Evolutionary conservation across 1,284 basidiomycete species (phyloP), one percentile per base, ranked within the genome.

Genomic region (Trichosporon inkin): DNA sequence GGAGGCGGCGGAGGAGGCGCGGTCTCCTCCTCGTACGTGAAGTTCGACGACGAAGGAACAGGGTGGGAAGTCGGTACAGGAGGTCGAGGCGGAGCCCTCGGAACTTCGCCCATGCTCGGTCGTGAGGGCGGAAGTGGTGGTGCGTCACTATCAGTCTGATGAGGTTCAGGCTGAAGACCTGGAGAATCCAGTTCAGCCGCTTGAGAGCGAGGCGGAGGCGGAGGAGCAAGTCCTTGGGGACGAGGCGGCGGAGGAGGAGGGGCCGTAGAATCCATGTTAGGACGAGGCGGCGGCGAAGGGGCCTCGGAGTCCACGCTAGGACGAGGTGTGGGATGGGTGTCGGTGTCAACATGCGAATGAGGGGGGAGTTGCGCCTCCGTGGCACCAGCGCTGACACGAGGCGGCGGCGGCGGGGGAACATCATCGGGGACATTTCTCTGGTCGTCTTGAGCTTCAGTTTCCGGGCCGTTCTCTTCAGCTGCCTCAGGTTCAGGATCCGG

Each of bases 251-350:
- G 53, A 10, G 53, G 44, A n/a, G 39, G 61, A 10, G 41, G 20
- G 37, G 47, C 24, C 24, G 56, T 19, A 13, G 56, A 20, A 5
- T 20, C 13, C 10, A 47, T 40, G 5, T 41, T 37, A 8, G 41
- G 13, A 17, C 52, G 44, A 16, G 61, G 58, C 19, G 57, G 59
- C 2, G 61, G 62, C 14, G 65, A 63, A 6, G 67, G 58, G 1
- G 56, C 40, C 6, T 57, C 53, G 3, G 51, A 24, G 17, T 65
- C 63, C 8, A 28, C 14, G 28, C 8, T 32, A 8, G 62, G 67
- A 10, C 61, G 62, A 44, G 36, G 47, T 16, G 38, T 14, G 3
- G 69, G 63, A 1, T 62, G 66, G 38, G 57, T 56, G 34, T 65
- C 62, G 36, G 67, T 5, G 28, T 8, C 8, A 32, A 32, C 28